Percentiles rank a stretch among this genome's conserved stretches.
These are phyloP conservation scores for Populus trichocarpa DNA, from an alignment of 441 rosid genomes.

Conservation along the genomic window DNA sequence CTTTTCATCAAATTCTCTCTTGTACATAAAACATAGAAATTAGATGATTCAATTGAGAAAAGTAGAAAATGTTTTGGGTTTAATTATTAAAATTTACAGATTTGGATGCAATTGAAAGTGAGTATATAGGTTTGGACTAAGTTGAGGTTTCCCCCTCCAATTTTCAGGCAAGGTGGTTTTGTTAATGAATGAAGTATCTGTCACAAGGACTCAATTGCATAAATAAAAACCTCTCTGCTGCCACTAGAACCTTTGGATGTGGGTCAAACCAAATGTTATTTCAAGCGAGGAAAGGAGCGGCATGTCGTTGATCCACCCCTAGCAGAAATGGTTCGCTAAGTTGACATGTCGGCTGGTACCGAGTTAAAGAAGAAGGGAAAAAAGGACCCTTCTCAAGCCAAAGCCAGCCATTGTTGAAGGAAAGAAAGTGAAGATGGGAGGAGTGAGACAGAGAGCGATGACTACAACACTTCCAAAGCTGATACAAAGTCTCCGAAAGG, in stretches of 20 bases:
- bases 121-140: too few species aligned
- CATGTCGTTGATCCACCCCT: neutral
- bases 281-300: neutral
- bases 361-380: neutral
- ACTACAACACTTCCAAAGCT: conserved; percentile 49
- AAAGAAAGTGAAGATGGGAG: conserved; percentile 11
- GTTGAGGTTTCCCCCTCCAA: too few species aligned
- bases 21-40: too few species aligned
- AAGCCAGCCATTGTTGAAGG: neutral
- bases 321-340: neutral
- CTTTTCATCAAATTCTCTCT: too few species aligned
- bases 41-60: too few species aligned
- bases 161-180: too few species aligned
- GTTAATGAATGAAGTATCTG: neutral
- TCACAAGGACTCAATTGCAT: neutral
- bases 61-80: too few species aligned
- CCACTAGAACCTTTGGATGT: neutral
- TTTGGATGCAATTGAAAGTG: too few species aligned
- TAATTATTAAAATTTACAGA: too few species aligned
- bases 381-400: neutral
- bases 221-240: neutral
- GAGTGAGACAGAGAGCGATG: conserved; percentile 43
- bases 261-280: neutral
- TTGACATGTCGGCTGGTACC: neutral
- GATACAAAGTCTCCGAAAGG: conserved; percentile 52